These are phyloP conservation scores for Dryas alaskensis DNA, from an alignment of 306 rosid species.

Conservation along the genomic window DNA sequence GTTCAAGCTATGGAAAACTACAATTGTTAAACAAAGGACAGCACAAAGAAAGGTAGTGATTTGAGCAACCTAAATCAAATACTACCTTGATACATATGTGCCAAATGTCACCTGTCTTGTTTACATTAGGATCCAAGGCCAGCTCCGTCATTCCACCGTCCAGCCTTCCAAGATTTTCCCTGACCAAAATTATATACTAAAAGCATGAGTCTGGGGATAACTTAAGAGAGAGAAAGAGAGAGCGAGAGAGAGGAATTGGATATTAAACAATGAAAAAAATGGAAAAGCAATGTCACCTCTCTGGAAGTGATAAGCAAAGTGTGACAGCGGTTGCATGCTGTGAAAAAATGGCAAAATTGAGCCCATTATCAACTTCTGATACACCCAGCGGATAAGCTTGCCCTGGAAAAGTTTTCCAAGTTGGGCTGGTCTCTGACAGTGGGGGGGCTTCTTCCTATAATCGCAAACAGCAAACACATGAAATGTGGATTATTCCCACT, in stretches of 20 bases:
- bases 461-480: slow-evolving; percentile 27
- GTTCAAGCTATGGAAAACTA: slow-evolving; percentile 7
- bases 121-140: slow-evolving; percentile 64
- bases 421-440: slow-evolving; percentile 37
- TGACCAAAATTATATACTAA: slow-evolving; percentile 26
- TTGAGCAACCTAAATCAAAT: slow-evolving; percentile 27
- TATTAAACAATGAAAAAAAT: slow-evolving; percentile 14
- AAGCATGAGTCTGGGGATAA: slow-evolving; percentile 12
- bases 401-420: slow-evolving; percentile 62
- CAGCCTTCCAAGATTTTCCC: slow-evolving; percentile 38
- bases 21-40: slow-evolving; percentile 17
- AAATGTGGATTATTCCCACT: slow-evolving; percentile 6
- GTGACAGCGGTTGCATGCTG: slow-evolving; percentile 86
- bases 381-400: slow-evolving; percentile 84
- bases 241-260: neutral
- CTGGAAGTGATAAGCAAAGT: slow-evolving; percentile 59
- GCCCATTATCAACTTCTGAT: slow-evolving; percentile 69
- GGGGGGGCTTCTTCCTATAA: slow-evolving; percentile 61
- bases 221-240: slow-evolving; percentile 9
- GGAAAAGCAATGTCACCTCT: slow-evolving; percentile 47
- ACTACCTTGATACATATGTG: slow-evolving; percentile 84
- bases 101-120: slow-evolving; percentile 96
- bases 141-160: slow-evolving; percentile 64
- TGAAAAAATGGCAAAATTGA: slow-evolving; percentile 88
- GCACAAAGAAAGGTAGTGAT: slow-evolving; percentile 5